These are phyloP conservation scores for Chaetomium strumarium DNA, from an alignment of 2,329 filamentous ascomycete species.

Conservation along the genomic window DNA sequence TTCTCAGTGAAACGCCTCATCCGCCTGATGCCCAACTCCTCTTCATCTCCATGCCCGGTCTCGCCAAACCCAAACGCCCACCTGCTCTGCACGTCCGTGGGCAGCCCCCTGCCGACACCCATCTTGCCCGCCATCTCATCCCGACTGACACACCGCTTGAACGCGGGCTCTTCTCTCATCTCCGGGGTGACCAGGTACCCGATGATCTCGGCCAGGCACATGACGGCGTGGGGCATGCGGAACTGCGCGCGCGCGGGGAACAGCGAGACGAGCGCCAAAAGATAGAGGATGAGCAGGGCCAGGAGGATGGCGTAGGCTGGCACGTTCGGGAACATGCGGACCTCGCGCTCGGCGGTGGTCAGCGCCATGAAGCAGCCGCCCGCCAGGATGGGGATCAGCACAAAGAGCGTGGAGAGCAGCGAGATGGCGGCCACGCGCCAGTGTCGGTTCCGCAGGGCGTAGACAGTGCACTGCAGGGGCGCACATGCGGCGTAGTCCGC, in stretches of 20 bases:
- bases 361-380: conserved; percentile 71
- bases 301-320: conserved; percentile 69
- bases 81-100: conserved; percentile 40
- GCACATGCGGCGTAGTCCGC: conserved; percentile 64
- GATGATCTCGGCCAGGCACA: conserved; percentile 68
- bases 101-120: conserved; percentile 42
- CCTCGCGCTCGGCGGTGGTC: conserved; percentile 43
- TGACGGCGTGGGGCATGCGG: conserved; percentile 66
- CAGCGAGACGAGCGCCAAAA: conserved; percentile 55
- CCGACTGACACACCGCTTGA: conserved; percentile 60
- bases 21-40: conserved; percentile 40
- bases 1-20: conserved; percentile 43
- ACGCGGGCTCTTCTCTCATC: conserved; percentile 65
- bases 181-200: conserved; percentile 70
- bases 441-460: conserved; percentile 56
- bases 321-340: conserved; percentile 66
- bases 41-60: conserved; percentile 21
- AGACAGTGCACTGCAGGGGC: conserved; percentile 54
- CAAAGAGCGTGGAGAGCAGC: conserved; percentile 51
- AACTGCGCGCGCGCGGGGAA: conserved; percentile 56
- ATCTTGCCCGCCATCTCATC: conserved; percentile 64
- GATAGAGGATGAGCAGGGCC: conserved; percentile 64
- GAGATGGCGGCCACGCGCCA: conserved; percentile 59
- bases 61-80: conserved; percentile 47
- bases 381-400: conserved; percentile 59